Evolutionary conservation across 441 rosid species (phyloP).

Genomic region (Arabidopsis lyrata): DNA sequence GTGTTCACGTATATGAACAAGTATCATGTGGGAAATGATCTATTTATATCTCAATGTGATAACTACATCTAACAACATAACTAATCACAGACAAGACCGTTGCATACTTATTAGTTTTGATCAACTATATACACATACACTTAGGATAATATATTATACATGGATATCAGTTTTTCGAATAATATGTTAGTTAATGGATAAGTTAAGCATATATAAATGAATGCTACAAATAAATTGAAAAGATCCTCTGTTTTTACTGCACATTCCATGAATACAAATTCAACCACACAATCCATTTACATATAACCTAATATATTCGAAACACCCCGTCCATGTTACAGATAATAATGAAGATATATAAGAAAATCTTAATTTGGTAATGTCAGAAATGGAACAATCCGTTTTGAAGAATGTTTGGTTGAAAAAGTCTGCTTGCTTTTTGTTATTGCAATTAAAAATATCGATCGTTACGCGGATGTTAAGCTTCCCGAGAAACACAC

Average conservation of each 20-base stretch:
- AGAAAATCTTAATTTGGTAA: background rate
- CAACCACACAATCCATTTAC: background rate
- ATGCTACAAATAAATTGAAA: background rate
- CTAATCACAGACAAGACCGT: slow-evolving; percentile 32
- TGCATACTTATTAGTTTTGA: slow-evolving; percentile 23
- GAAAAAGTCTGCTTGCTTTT: slow-evolving; percentile 37
- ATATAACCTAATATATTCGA: background rate
- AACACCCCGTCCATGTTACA: background rate
- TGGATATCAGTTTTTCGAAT: background rate
- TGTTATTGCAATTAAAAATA: slow-evolving; percentile 18
- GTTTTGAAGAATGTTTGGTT: slow-evolving; percentile 36
- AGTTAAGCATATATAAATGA: background rate
- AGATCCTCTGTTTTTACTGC: background rate
- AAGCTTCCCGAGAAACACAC: slow-evolving; percentile 39
- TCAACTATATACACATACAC: slow-evolving; percentile 2
- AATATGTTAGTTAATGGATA: background rate
- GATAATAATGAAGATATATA: background rate
- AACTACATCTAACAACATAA: slow-evolving; percentile 24
- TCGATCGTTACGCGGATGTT: slow-evolving; percentile 24
- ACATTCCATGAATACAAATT: background rate
- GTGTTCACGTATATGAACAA: slow-evolving; percentile 36
- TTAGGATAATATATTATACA: slow-evolving; percentile 7
- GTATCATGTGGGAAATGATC: slow-evolving; percentile 30
- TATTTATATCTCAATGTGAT: slow-evolving; percentile 13
- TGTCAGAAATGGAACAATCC: slow-evolving; percentile 31